Percentiles rank a stretch among this genome's conserved stretches.
phyloP scores from a whole-genome alignment of 1,284 basidiomycete genomes.

The Ceratobasidium theobromae region DNA sequence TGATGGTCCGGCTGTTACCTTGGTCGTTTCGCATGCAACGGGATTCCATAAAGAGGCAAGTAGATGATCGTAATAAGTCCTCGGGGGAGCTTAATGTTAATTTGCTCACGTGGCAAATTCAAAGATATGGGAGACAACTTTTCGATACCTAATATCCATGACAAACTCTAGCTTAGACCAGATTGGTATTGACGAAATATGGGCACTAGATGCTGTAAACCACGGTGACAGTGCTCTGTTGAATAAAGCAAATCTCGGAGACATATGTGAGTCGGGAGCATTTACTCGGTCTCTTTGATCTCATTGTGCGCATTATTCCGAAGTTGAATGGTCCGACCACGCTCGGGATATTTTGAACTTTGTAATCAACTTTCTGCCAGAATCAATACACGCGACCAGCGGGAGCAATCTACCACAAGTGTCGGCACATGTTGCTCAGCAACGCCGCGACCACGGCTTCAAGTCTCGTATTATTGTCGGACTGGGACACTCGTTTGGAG shows the following conservation, averaged over 20 bases:
- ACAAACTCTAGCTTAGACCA: conserved; percentile 23
- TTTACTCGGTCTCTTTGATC: not conserved
- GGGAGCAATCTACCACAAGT: conserved; percentile 50
- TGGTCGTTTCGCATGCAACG: conserved; percentile 77
- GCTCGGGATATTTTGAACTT: conserved; percentile 74
- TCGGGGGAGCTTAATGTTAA: not conserved
- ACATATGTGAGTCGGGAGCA: conserved; percentile 51
- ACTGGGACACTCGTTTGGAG: conserved; percentile 83
- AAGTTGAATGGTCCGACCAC: conserved; percentile 71
- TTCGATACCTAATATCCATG: conserved; percentile 48
- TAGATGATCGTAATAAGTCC: not conserved
- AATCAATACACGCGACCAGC: conserved; percentile 34
- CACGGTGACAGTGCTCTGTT: conserved; percentile 74
- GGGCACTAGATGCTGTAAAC: conserved; percentile 74
- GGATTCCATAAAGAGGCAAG: conserved; percentile 81
- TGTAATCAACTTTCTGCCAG: conserved; percentile 59
- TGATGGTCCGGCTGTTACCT: conserved; percentile 53
- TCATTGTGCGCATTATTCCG: not conserved
- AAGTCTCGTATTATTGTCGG: conserved; percentile 55
- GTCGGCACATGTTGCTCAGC: conserved; percentile 50
- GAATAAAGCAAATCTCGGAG: conserved; percentile 58
- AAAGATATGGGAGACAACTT: conserved; percentile 67
- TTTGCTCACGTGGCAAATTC: too few relatives aligned
- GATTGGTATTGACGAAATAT: conserved; percentile 65
- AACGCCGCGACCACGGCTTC: conserved; percentile 52